phyloP scores from a whole-genome alignment of 1,284 basidiomycete species.

The Ceratobasidium sp. region DNA sequence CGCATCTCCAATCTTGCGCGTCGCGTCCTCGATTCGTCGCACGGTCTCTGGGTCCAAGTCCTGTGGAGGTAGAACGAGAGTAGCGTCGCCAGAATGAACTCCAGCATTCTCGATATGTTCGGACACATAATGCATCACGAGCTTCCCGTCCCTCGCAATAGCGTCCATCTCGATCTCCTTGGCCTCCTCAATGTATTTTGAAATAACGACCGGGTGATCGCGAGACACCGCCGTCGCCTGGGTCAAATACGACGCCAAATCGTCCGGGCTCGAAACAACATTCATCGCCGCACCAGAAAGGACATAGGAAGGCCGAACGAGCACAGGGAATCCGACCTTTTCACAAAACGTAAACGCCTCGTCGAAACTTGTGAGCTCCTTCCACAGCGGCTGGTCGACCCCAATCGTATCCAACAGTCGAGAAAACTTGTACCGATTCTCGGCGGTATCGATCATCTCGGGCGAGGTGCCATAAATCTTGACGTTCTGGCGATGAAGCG shows the following conservation, averaged over 20 bases:
- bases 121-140: conserved; percentile 99
- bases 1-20: conserved; percentile 96
- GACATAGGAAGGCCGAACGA: conserved; percentile 97
- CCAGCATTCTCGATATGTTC: conserved; percentile 99
- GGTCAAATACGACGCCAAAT: conserved; percentile 90
- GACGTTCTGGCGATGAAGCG: conserved; percentile 93
- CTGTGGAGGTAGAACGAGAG: conserved; percentile 96
- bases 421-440: conserved; percentile 99
- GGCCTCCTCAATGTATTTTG: conserved; percentile 98
- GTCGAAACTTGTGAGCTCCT: conserved; percentile 91
- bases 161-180: conserved; percentile 99
- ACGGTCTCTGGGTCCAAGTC: conserved; percentile 98
- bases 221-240: conserved; percentile 98
- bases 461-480: conserved; percentile 98
- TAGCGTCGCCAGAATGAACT: conserved; percentile 97
- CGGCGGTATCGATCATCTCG: conserved; percentile 99
- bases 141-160: conserved; percentile 94
- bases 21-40: conserved; percentile 94
- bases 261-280: conserved; percentile 93
- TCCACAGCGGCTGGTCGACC: conserved; percentile 98
- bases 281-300: conserved; percentile 99
- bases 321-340: conserved; percentile 92
- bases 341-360: conserved; percentile 91
- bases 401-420: conserved; percentile 96
- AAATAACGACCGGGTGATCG: conserved; percentile 98